Evolutionary conservation across 148 eudicot genomes (phyloP).

Genomic region (Fallopia convolvulus): DNA sequence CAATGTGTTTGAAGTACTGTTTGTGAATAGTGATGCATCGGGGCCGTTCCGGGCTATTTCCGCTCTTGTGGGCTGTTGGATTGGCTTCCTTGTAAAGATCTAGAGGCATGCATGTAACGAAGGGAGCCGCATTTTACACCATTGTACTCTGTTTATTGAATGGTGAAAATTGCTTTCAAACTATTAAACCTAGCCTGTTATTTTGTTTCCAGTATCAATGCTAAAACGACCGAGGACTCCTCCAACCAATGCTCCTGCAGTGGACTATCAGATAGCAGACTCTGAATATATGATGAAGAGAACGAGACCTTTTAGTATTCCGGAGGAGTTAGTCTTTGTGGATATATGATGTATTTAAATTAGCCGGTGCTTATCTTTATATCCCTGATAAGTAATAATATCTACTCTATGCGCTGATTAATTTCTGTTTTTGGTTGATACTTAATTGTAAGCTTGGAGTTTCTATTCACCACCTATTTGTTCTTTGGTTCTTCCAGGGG

Average conservation of each 20-base stretch:
- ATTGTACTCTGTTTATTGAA: neutral
- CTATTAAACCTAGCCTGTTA: neutral
- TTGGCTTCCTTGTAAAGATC: neutral
- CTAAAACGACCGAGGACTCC: slow-evolving; percentile 54
- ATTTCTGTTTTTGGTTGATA: neutral
- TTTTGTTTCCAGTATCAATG: slow-evolving; percentile 31
- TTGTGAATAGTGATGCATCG: too few relatives aligned
- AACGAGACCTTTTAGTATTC: slow-evolving; percentile 43
- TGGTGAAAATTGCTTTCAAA: neutral
- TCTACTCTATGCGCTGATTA: neutral
- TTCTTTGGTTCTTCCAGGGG: slow-evolving; percentile 25
- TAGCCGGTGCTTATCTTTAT: neutral
- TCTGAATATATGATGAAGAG: slow-evolving; percentile 50
- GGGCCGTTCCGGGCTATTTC: too few relatives aligned
- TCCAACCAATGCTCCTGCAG: slow-evolving; percentile 28
- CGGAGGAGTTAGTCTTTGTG: slow-evolving; percentile 38
- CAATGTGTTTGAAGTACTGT: too few relatives aligned
- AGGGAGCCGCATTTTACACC: neutral
- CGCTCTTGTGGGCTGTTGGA: too few relatives aligned
- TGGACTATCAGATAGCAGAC: slow-evolving; percentile 52
- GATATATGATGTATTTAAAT: neutral
- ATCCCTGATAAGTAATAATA: neutral
- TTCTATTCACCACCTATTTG: neutral
- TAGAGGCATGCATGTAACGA: neutral
- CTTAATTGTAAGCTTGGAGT: neutral